Base-by-base conservation (phyloP, 2,329 filamentous ascomycete genomes). In the Curvularia hawaiiensis region DNA sequence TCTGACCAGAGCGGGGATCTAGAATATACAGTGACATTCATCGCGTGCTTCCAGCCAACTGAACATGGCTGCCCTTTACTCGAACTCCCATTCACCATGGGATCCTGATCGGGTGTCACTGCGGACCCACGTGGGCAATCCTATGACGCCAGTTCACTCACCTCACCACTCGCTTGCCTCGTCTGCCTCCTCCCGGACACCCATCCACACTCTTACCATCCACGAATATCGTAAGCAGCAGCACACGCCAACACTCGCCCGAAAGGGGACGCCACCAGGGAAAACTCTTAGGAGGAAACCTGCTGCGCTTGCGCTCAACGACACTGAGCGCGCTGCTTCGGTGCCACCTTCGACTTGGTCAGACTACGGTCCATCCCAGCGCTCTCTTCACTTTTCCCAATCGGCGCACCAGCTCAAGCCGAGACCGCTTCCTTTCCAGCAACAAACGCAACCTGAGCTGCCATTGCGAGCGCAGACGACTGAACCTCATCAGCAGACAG, bases 161-260 rank as follows among this genome's bases (percentile, higher is more conserved):
- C 69, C 75, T 24, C 74, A 75, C 47, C 72, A 72, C 56, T 77
- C 75, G 3, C 64, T 74, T 22, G 63, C 68, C 33, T 74, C 68
- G 33, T 73, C 75, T 4, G 60, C 64, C 16, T 71, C 72, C 30
- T 67, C 72, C 6, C 70, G 70, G 24, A 71, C 71, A 33, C 71
- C 73, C 4, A 40, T 73, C 20, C 74, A 75, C 44, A 64, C 68
- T 3, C 65, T 78, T n/a, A 70, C 75, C 22, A 64, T 78, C 20
- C 75, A 76, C 66, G 74, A 77, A 55, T 78, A 77, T 54, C 74
- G 76, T 55, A 75, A 73, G 56, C 74, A 74, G 61, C 73, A 76
- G 50, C 64, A 69, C 38, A 72, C 72, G 46, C 73, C 76, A 7
- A 65, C 46, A 28, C 46, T 41, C n/a, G 63, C 68, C 40, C 67